Percentiles rank a stretch among this genome's conserved stretches.
Conservation (phyloP, 176 grass and related monocot species). For the Oryza rufipogon region DNA sequence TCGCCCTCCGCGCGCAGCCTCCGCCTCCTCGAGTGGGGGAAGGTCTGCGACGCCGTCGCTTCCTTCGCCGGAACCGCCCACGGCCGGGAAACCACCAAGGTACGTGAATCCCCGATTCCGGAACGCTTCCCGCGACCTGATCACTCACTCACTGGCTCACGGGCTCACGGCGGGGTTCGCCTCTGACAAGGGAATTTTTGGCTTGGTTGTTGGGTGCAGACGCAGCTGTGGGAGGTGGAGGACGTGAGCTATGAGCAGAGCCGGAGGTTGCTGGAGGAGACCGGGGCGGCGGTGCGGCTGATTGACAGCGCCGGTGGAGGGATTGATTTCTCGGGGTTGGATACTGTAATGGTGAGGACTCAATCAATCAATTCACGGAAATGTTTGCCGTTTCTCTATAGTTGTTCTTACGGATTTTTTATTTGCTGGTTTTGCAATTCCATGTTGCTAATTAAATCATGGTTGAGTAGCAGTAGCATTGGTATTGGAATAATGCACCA, state of each 20-base stretch:
- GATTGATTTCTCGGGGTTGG: conserved; percentile 66
- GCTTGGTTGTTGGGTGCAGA: conserved; percentile 39
- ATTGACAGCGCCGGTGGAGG: conserved; percentile 57
- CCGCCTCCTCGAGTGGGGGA: conserved; percentile 73
- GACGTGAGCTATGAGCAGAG: conserved; percentile 74
- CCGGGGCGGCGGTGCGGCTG: conserved; percentile 60
- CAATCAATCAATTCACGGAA: not conserved
- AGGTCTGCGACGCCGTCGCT: conserved; percentile 66
- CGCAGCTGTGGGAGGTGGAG: conserved; percentile 59
- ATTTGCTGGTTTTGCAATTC: not conserved
- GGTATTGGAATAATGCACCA: not conserved
- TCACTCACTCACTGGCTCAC: not conserved
- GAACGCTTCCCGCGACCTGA: not conserved
- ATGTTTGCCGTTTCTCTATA: not conserved
- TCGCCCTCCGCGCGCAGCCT: conserved; percentile 61
- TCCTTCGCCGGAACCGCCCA: conserved; percentile 63
- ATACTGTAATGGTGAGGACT: conserved; percentile 58
- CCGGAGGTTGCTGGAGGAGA: conserved; percentile 61
- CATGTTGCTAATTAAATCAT: not conserved
- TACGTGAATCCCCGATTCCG: conserved; percentile 27
- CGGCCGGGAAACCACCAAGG: conserved; percentile 64
- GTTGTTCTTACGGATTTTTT: not conserved
- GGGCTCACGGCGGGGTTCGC: not conserved
- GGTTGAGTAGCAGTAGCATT: not conserved
- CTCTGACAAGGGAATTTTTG: conserved; percentile 10